Evolutionary conservation across 2,329 filamentous ascomycete genomes (phyloP).

Genomic region (Cryphonectria japonica): DNA sequence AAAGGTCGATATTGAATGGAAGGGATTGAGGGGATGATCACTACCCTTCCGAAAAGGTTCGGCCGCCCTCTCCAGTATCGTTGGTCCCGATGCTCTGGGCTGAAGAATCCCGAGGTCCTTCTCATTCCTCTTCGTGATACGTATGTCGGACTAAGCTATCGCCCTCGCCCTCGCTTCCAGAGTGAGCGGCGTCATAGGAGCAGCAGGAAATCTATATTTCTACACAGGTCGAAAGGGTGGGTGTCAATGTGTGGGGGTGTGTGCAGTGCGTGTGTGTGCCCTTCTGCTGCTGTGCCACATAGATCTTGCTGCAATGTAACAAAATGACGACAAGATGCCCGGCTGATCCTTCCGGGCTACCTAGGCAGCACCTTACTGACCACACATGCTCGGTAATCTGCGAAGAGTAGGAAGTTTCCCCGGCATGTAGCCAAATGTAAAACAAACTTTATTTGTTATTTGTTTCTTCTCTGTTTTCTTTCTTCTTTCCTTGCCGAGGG

Average conservation of each 20-base stretch:
- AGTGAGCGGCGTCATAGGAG: background rate
- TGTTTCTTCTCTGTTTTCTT: too few relatives aligned
- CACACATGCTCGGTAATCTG: background rate
- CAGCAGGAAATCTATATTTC: background rate
- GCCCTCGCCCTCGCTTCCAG: background rate
- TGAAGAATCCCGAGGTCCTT: conserved; percentile 2
- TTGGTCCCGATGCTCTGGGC: background rate
- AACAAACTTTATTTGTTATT: background rate
- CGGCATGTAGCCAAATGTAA: background rate
- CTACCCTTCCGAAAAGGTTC: background rate
- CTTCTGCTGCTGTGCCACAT: background rate
- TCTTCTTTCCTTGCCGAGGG: background rate
- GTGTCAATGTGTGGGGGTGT: too few relatives aligned
- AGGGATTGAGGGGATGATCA: background rate
- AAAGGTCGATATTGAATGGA: background rate
- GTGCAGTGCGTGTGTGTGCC: background rate
- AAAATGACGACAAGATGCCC: background rate
- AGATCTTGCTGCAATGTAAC: conserved; percentile 6
- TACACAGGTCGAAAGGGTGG: too few relatives aligned
- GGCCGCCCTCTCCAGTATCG: background rate
- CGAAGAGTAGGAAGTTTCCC: background rate
- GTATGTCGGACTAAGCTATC: background rate
- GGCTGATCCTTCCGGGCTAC: background rate
- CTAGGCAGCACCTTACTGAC: background rate
- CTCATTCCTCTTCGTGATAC: background rate